Evolutionary conservation across 352 stramenopile genomes (phyloP).

Genomic region (Phytopythium kandeliae): DNA sequence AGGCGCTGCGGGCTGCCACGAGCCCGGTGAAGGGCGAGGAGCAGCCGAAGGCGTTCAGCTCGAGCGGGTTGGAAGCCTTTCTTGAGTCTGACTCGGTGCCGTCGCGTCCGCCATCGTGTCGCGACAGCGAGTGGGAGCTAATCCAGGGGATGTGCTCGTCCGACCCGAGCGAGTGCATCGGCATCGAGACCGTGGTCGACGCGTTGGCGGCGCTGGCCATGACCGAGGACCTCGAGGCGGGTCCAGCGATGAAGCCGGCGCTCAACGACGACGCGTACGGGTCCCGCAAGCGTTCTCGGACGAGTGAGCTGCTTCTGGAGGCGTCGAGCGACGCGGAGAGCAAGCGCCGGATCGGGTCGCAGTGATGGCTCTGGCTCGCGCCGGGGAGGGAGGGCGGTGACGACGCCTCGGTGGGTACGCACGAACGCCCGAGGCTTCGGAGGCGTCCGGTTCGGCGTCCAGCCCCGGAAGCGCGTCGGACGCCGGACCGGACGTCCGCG

Average conservation of each 20-base stretch:
- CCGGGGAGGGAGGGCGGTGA: no score
- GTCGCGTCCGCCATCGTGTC: slow-evolving; percentile 9
- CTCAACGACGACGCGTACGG: background rate
- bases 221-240: background rate
- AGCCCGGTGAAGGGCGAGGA: slow-evolving; percentile 15
- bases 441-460: no score
- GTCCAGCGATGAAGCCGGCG: background rate
- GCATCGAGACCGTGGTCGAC: slow-evolving; percentile 15
- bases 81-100: slow-evolving; percentile 2
- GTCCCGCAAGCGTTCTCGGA: background rate
- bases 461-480: no score
- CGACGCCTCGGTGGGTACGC: no score
- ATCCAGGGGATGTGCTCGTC: slow-evolving; percentile 23
- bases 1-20: slow-evolving; percentile 15
- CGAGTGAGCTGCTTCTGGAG: background rate
- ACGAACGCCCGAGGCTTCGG: no score
- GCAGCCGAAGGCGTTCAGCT: background rate
- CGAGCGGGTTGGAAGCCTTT: background rate
- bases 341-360: background rate
- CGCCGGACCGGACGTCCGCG: no score
- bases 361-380: no score
- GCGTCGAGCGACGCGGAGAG: background rate
- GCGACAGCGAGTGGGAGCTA: slow-evolving; percentile 20
- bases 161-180: slow-evolving; percentile 16
- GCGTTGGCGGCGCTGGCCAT: background rate